Percentiles rank a stretch among this genome's conserved stretches.
phyloP scores from a whole-genome alignment of 192 early-diverging fungal genomes.

The Lobulomyces angularis region DNA sequence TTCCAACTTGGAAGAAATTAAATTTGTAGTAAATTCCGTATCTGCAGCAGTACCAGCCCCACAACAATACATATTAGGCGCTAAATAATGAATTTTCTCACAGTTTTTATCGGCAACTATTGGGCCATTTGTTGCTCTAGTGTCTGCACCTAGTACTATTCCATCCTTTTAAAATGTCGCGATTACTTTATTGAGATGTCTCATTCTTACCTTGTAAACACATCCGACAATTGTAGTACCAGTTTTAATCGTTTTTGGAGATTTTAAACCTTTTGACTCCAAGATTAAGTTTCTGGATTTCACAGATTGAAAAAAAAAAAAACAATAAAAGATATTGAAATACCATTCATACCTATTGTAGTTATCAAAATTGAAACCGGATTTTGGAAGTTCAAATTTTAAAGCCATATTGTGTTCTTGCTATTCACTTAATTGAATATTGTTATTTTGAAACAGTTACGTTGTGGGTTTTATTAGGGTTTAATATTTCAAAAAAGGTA shows the following conservation, averaged over 20 bases:
- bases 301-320: conserved; percentile 8
- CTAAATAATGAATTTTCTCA: conserved; percentile 95
- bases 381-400: conserved; percentile 28
- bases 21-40: conserved; percentile 85
- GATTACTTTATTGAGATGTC: neutral
- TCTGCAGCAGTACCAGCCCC: conserved; percentile 99
- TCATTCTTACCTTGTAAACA: conserved; percentile 64
- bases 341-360: conserved; percentile 46
- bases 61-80: conserved; percentile 96
- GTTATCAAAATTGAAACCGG: conserved; percentile 83
- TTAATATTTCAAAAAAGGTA: too few relatives aligned
- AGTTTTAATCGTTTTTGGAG: conserved; percentile 80
- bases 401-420: conserved; percentile 4
- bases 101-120: conserved; percentile 99
- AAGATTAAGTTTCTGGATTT: conserved; percentile 62
- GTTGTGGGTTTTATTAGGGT: too few relatives aligned
- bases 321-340: neutral
- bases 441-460: too few relatives aligned
- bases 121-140: conserved; percentile 84
- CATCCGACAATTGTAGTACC: conserved; percentile 96
- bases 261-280: conserved; percentile 59
- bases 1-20: conserved; percentile 89
- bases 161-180: conserved; percentile 51
- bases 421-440: too few relatives aligned
- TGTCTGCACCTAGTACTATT: conserved; percentile 89